Percentiles rank a stretch among this genome's conserved stretches.
phyloP scores from a whole-genome alignment of 192 early-diverging fungal genomes.

The Coemansia sp. region DNA sequence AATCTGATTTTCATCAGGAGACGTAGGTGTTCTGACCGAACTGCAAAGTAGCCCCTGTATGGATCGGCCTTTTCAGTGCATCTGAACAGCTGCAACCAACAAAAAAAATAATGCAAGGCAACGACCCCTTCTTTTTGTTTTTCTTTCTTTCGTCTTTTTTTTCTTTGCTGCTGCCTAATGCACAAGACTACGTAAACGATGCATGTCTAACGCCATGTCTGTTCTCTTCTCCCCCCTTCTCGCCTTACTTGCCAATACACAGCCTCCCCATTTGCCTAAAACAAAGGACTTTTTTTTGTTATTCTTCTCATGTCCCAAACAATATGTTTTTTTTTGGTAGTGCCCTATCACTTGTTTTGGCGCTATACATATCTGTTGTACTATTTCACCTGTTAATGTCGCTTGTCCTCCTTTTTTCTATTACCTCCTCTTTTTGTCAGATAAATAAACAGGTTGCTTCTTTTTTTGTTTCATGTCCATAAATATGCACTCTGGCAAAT shows the following conservation, averaged over 20 bases:
- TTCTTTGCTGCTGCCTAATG: slow-evolving; percentile 4
- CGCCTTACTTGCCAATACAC: not conserved
- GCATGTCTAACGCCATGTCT: slow-evolving; percentile 6
- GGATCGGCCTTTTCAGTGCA: slow-evolving; percentile 1
- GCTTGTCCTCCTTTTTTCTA: not conserved
- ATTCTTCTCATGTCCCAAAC: not conserved
- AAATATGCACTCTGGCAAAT: not conserved
- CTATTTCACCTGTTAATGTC: not conserved
- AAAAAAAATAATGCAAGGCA: not conserved
- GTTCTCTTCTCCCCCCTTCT: not conserved
- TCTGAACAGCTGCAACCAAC: not conserved
- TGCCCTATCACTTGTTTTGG: not conserved
- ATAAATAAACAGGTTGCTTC: not conserved
- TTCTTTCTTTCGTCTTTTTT: not conserved
- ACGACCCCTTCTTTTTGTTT: not conserved
- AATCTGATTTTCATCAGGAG: not conserved
- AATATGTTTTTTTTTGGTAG: not conserved
- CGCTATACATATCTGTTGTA: not conserved
- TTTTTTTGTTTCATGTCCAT: not conserved
- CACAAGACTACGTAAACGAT: slow-evolving; percentile 8
- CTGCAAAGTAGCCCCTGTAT: not conserved
- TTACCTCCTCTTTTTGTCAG: not conserved
- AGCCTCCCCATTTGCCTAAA: not conserved
- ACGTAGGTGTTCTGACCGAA: too few relatives aligned
- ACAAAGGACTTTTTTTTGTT: not conserved